phyloP scores from a whole-genome alignment of 208 protist species.

The Crithidia fasciculata region DNA sequence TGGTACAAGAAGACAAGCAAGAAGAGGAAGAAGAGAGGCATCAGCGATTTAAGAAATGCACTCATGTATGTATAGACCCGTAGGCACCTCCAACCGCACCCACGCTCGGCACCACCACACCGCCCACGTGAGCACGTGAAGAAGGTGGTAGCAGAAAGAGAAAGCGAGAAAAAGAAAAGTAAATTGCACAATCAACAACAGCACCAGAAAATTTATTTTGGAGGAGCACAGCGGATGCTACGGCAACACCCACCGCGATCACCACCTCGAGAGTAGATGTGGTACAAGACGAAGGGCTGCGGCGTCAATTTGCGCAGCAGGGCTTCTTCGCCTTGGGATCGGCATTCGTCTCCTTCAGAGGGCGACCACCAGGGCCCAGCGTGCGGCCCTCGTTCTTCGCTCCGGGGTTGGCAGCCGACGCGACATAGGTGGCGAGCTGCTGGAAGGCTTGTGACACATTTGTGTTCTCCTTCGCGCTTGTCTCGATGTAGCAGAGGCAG shows the following conservation, averaged over 20 bases:
- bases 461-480: conserved; percentile 90
- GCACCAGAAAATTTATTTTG: no score
- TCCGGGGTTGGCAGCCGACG: conserved; percentile 45
- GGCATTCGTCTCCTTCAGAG: conserved; percentile 7
- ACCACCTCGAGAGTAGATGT: no score
- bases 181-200: background rate
- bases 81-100: no score
- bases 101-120: no score
- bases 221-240: no score
- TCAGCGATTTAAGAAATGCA: no score
- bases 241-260: no score
- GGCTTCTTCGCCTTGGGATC: conserved; percentile 27
- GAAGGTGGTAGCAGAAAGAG: background rate
- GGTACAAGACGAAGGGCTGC: background rate
- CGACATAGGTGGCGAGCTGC: conserved; percentile 79
- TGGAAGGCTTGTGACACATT: conserved; percentile 87
- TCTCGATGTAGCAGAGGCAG: conserved; percentile 88
- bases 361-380: conserved; percentile 31
- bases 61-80: no score
- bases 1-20: no score
- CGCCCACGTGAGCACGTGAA: no score
- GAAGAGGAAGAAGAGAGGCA: no score
- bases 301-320: conserved; percentile 29
- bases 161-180: background rate
- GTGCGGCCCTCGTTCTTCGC: conserved; percentile 25